Conservation (phyloP, 148 eudicot genomes). For the Rhododendron griersonianum region DNA sequence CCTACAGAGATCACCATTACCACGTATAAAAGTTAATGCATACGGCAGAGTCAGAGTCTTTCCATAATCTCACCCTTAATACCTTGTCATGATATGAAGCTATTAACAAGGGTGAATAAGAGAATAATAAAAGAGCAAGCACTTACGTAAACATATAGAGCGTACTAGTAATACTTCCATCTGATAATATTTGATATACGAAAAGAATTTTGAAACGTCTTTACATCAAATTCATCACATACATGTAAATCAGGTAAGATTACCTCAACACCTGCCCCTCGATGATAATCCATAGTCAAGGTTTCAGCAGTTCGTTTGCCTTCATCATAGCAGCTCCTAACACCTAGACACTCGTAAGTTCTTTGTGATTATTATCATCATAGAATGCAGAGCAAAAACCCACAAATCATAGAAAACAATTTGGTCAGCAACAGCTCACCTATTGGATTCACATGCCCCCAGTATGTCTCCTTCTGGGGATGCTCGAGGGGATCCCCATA, state of each 20-base stretch:
- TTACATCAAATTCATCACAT: not conserved
- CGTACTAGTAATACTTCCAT: not conserved
- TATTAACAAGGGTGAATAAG: not conserved
- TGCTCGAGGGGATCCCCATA: slow-evolving; percentile 92
- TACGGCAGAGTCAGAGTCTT: not conserved
- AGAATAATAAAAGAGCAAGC: not conserved
- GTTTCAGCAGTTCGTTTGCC: slow-evolving; percentile 86
- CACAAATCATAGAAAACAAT: not conserved
- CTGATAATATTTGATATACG: not conserved
- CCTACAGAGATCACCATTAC: not conserved
- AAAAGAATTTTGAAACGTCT: not conserved
- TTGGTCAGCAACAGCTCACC: slow-evolving; percentile 26
- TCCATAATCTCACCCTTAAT: not conserved
- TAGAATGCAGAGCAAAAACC: not conserved
- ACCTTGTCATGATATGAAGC: not conserved
- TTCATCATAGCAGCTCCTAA: slow-evolving; percentile 82
- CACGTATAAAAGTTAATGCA: not conserved
- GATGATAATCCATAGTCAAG: slow-evolving; percentile 84
- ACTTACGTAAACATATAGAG: not conserved
- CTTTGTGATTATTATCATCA: slow-evolving; percentile 9
- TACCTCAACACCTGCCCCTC: slow-evolving; percentile 82
- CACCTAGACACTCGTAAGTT: slow-evolving; percentile 37
- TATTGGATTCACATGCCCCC: slow-evolving; percentile 90
- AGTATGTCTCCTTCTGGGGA: slow-evolving; percentile 85
- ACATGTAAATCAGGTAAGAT: not conserved